A percentile compares a stretch with the other conserved stretches of the same genome.
These are phyloP conservation scores for Cronartium quercuum DNA, from an alignment of 1,284 basidiomycete genomes.

Conservation along the genomic window DNA sequence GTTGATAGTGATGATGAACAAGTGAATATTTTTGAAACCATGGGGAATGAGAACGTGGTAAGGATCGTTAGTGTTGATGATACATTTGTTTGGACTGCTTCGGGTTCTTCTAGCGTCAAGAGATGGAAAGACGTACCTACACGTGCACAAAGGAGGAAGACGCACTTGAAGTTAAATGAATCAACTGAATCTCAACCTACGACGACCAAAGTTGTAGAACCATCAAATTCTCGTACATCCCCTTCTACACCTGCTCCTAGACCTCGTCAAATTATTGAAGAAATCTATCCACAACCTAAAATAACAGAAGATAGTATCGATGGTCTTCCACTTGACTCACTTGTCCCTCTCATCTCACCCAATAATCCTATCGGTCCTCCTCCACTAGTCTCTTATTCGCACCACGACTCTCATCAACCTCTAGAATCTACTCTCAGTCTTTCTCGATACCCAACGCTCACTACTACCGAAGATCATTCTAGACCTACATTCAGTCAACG, in stretches of 20 bases:
- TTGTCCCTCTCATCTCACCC: constrained; percentile 36
- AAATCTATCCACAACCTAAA: not conserved
- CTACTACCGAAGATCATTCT: not conserved
- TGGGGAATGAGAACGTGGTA: constrained; percentile 66
- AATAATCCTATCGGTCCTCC: constrained; percentile 9
- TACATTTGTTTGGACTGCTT: constrained; percentile 82
- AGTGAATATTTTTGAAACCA: constrained; percentile 45
- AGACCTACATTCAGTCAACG: not conserved
- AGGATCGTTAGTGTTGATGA: constrained; percentile 80
- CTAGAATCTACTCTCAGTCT: constrained; percentile 10
- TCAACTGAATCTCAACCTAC: not conserved
- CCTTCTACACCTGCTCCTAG: constrained; percentile 12
- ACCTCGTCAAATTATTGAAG: not conserved
- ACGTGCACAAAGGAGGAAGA: constrained; percentile 38
- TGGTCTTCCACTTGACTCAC: constrained; percentile 24
- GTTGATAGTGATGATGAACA: constrained; percentile 51
- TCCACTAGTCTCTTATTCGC: not conserved
- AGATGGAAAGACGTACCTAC: constrained; percentile 64
- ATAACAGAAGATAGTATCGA: not conserved
- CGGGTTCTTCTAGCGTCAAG: constrained; percentile 68
- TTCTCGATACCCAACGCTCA: not conserved
- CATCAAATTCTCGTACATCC: constrained; percentile 46
- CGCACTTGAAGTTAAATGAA: not conserved
- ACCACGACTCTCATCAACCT: not conserved
- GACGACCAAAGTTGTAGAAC: constrained; percentile 55